These are phyloP conservation scores for Xanthoparmelia taractica DNA, from an alignment of 495 filamentous ascomycete species.

Conservation along the genomic window DNA sequence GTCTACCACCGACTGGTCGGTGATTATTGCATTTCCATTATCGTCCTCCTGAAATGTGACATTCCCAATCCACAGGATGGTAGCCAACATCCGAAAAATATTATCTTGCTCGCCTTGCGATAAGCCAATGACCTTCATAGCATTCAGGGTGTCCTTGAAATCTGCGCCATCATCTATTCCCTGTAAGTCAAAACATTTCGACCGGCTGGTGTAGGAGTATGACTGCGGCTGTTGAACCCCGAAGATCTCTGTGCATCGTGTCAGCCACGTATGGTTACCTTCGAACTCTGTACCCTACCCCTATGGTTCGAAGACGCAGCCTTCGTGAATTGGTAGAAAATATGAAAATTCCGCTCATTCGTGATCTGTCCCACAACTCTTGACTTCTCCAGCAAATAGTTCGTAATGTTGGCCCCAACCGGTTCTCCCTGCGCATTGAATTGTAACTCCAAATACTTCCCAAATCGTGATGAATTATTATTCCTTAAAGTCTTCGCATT, in stretches of 20 bases:
- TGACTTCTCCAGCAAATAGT: conserved; percentile 93
- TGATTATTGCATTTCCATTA: conserved; percentile 74
- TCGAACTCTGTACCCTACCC: conserved; percentile 34
- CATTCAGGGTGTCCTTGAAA: conserved; percentile 83
- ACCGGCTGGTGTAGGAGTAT: conserved; percentile 90
- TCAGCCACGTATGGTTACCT: conserved; percentile 20
- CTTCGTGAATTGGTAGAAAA: conserved; percentile 99
- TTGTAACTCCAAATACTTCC: conserved; percentile 96
- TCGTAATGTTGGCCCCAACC: conserved; percentile 94
- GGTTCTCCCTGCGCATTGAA: conserved; percentile 93
- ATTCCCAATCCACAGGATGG: conserved; percentile 92
- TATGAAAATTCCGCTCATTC: conserved; percentile 98
- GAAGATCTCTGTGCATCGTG: conserved; percentile 48
- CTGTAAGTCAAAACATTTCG: conserved; percentile 87
- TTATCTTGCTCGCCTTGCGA: conserved; percentile 84
- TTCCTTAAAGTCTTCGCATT: conserved; percentile 97
- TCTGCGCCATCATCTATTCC: conserved; percentile 89
- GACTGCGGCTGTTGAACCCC: conserved; percentile 87
- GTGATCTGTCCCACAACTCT: conserved; percentile 91
- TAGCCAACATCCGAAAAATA: conserved; percentile 92
- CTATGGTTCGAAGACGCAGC: conserved; percentile 80
- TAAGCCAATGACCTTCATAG: conserved; percentile 92
- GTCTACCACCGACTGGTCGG: conserved; percentile 82
- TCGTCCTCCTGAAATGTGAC: conserved; percentile 83
- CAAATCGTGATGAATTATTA: conserved; percentile 97